phyloP scores from a whole-genome alignment of 352 stramenopile genomes.

The Phytopythium oedochilum region DNA sequence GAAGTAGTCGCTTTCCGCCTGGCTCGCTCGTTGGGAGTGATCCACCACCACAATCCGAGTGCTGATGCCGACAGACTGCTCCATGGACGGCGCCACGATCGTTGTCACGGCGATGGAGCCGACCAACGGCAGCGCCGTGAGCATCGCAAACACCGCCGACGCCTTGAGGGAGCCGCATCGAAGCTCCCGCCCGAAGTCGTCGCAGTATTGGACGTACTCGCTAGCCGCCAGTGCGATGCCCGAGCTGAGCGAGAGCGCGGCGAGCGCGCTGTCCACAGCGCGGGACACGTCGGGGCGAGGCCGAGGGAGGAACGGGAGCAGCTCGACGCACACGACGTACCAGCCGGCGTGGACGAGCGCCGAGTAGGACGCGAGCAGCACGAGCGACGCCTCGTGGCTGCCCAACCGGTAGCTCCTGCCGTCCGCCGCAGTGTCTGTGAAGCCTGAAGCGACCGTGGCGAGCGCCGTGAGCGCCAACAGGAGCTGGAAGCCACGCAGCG shows the following conservation, averaged over 20 bases:
- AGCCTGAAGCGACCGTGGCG: slow-evolving; percentile 12
- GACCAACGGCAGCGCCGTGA: slow-evolving; percentile 21
- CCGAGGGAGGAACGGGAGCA: slow-evolving; percentile 25
- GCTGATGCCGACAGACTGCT: neutral
- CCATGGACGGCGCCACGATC: slow-evolving; percentile 15
- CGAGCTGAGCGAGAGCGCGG: slow-evolving; percentile 19
- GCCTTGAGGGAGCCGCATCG: slow-evolving; percentile 36
- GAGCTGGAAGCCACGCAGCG: slow-evolving; percentile 24
- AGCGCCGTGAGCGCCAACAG: slow-evolving; percentile 23
- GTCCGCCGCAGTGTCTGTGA: slow-evolving; percentile 10
- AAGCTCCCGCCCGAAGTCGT: slow-evolving; percentile 20
- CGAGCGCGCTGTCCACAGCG: slow-evolving; percentile 19
- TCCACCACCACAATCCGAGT: neutral
- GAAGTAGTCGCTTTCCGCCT: neutral
- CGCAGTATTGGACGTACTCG: slow-evolving; percentile 29
- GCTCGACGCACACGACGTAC: slow-evolving; percentile 18
- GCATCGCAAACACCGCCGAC: slow-evolving; percentile 27
- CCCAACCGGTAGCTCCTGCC: slow-evolving; percentile 16
- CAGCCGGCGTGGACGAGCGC: slow-evolving; percentile 16
- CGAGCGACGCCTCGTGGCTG: slow-evolving; percentile 17
- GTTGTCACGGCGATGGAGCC: slow-evolving; percentile 25
- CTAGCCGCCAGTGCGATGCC: slow-evolving; percentile 18
- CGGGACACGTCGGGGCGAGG: slow-evolving; percentile 22
- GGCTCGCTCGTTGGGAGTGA: neutral
- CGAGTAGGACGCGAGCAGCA: slow-evolving; percentile 22